Evolutionary conservation across 108 stramenopile species (phyloP).

Genomic region (Schizochytrium sp.): DNA sequence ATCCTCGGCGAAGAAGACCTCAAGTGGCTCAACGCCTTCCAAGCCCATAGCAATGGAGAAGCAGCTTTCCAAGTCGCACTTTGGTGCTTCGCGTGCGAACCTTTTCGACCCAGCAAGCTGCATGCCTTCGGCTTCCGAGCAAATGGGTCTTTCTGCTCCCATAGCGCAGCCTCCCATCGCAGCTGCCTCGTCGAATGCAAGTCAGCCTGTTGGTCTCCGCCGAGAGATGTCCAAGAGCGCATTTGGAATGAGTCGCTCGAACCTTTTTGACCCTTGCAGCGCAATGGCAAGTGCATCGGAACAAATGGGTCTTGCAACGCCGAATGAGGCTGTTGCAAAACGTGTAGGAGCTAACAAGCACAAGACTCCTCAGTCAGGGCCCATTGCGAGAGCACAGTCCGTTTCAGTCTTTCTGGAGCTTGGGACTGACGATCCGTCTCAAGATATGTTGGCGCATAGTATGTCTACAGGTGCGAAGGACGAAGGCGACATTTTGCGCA

Average conservation of each 20-base stretch:
- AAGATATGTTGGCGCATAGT: not conserved
- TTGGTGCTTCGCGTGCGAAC: no score
- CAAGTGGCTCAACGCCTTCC: no score
- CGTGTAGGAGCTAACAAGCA: not conserved
- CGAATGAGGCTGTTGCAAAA: not conserved
- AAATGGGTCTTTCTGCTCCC: not conserved
- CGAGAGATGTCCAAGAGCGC: not conserved
- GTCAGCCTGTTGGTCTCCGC: not conserved
- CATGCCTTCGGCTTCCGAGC: no score
- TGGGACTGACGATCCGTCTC: not conserved
- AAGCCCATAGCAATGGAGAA: no score
- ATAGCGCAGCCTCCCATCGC: not conserved
- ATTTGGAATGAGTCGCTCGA: not conserved
- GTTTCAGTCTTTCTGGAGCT: not conserved
- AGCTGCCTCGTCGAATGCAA: not conserved
- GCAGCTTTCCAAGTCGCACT: no score
- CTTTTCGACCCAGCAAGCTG: no score
- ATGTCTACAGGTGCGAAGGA: not conserved
- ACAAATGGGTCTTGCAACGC: not conserved
- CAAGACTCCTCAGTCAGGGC: not conserved
- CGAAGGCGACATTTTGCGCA: not conserved
- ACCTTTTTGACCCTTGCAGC: not conserved
- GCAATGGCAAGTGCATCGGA: not conserved
- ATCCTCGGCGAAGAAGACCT: not conserved
- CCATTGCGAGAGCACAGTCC: not conserved